Evolutionary conservation across 2,329 filamentous ascomycete genomes (phyloP).

Genomic region (Paecilomyces sp.): DNA sequence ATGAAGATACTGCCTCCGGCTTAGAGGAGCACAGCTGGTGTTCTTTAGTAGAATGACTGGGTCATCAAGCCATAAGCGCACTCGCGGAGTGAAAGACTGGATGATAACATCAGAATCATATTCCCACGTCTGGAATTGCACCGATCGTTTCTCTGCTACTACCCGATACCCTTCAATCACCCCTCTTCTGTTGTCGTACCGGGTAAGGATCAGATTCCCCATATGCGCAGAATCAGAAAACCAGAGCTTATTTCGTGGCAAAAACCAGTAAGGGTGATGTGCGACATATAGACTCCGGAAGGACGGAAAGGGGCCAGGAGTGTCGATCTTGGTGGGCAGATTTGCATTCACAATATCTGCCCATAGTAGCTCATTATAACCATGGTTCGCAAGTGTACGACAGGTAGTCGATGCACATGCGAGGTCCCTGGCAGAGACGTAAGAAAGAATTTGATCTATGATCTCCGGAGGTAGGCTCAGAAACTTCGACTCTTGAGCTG

Average conservation of each 20-base stretch:
- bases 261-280: conserved; percentile 78
- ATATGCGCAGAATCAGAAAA: conserved; percentile 68
- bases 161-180: conserved; percentile 77
- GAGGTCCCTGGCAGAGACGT: conserved; percentile 60
- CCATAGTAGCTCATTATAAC: conserved; percentile 65
- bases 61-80: conserved; percentile 67
- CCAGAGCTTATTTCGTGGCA: conserved; percentile 75
- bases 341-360: conserved; percentile 60
- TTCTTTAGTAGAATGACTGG: conserved; percentile 57
- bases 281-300: conserved; percentile 67
- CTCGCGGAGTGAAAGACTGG: conserved; percentile 62
- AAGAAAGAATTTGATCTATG: conserved; percentile 62
- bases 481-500: conserved; percentile 6
- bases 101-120: conserved; percentile 60
- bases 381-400: conserved; percentile 51
- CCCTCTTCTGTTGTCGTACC: conserved; percentile 65
- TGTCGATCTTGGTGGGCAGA: conserved; percentile 51
- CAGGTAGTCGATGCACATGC: conserved; percentile 55
- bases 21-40: conserved; percentile 5
- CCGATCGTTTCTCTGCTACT: conserved; percentile 54
- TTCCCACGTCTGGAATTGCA: conserved; percentile 57
- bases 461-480: conserved; percentile 64
- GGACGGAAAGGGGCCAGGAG: conserved; percentile 52
- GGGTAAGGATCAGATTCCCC: conserved; percentile 68
- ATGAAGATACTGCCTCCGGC: conserved; percentile 15